Conservation (phyloP, 352 stramenopile genomes). For the Globisporangium yorkense region DNA sequence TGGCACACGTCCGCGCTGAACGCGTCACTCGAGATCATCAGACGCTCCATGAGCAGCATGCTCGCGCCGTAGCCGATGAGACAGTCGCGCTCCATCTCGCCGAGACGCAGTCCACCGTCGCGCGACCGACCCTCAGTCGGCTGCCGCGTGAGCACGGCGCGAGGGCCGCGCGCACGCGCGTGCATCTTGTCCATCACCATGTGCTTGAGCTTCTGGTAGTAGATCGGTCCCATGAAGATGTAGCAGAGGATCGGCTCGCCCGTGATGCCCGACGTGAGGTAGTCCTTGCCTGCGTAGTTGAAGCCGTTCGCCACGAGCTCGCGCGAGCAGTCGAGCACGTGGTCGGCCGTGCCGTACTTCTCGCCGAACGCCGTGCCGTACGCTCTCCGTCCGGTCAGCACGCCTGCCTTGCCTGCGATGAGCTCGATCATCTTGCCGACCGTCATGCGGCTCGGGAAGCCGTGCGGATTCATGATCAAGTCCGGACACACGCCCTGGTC, state of each 20-base stretch:
- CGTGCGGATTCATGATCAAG: slow-evolving; percentile 99
- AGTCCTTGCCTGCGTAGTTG: slow-evolving; percentile 99
- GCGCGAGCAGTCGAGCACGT: slow-evolving; percentile 87
- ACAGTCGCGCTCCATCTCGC: slow-evolving; percentile 99
- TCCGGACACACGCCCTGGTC: slow-evolving; percentile 97
- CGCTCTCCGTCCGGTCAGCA: slow-evolving; percentile 94
- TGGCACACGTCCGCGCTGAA: slow-evolving; percentile 99
- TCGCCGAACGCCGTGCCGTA: slow-evolving; percentile 99
- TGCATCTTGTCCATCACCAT: slow-evolving; percentile 99
- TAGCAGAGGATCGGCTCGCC: slow-evolving; percentile 98
- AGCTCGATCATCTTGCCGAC: slow-evolving; percentile 99
- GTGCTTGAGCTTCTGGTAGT: slow-evolving; percentile 99
- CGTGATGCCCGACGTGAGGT: slow-evolving; percentile 92
- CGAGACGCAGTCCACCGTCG: slow-evolving; percentile 97
- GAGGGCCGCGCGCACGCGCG: slow-evolving; percentile 92
- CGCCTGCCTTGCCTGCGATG: slow-evolving; percentile 96
- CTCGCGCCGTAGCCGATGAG: slow-evolving; percentile 99
- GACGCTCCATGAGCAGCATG: slow-evolving; percentile 99
- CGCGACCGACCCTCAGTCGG: slow-evolving; percentile 97
- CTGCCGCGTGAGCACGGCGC: slow-evolving; percentile 96
- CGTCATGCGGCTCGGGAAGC: slow-evolving; percentile 99
- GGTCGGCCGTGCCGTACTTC: slow-evolving; percentile 95
- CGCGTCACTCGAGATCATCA: slow-evolving; percentile 99
- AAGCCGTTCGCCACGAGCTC: slow-evolving; percentile 96
- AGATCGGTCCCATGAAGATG: slow-evolving; percentile 99